Evolutionary conservation across 2,329 filamentous ascomycete genomes (phyloP).

Genomic region (Fusarium euwallaceae): DNA sequence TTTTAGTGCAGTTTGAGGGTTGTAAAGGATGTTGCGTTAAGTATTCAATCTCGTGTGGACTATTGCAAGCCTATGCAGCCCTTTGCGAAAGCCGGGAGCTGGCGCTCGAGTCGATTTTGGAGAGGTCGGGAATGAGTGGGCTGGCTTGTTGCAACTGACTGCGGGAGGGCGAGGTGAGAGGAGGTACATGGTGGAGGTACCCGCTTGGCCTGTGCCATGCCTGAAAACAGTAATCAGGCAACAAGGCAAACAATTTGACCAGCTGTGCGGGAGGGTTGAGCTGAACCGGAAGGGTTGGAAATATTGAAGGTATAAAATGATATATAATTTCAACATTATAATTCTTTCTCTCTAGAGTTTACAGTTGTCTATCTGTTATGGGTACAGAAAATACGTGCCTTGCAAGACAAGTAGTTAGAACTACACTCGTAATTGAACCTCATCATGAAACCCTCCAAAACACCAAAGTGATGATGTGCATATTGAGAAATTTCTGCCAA

Average conservation of each 20-base stretch:
- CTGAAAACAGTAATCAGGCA: conserved; percentile 49
- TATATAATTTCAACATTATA: neutral
- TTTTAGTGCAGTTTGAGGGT: neutral
- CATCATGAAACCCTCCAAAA: conserved; percentile 31
- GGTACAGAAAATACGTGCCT: neutral
- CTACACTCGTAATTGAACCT: neutral
- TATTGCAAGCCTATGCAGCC: conserved; percentile 31
- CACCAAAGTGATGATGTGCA: conserved; percentile 1
- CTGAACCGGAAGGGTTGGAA: neutral
- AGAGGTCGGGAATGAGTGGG: conserved; percentile 37
- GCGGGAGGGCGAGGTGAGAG: conserved; percentile 26
- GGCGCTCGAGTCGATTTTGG: conserved; percentile 31
- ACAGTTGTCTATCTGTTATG: neutral
- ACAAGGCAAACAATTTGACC: conserved; percentile 47
- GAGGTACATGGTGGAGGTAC: conserved; percentile 46
- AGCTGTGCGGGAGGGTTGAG: neutral
- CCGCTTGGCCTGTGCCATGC: conserved; percentile 41
- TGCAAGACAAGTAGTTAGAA: neutral
- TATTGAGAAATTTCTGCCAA: neutral
- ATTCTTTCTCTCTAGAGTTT: neutral
- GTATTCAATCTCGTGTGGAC: conserved; percentile 10
- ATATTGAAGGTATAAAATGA: neutral
- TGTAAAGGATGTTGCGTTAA: neutral
- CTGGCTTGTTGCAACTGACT: conserved; percentile 34
- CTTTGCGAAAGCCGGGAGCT: conserved; percentile 32